Evolutionary conservation across 148 eudicot species (phyloP), one percentile per base, ranked within the genome.

Genomic region (Fallopia convolvulus): DNA sequence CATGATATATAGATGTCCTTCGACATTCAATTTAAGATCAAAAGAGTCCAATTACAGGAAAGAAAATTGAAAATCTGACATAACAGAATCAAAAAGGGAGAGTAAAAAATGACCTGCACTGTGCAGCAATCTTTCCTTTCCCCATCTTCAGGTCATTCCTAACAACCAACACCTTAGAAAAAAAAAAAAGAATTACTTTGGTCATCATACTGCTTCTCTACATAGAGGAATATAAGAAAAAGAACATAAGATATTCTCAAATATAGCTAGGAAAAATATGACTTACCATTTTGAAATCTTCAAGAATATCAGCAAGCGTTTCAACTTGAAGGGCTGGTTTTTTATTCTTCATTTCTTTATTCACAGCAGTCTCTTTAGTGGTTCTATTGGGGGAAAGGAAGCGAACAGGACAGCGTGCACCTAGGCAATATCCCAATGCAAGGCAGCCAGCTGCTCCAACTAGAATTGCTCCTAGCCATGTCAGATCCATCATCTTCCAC

Each of bases 81-180:
- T 2, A 30, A 39, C 11, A 32, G 4, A 44, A 44, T 1, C 7
- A 42, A 10, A 73, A 11, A 73, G 50, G 46, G 20, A 72, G 32
- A 20, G 32, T 39, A n/a, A 44, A 77, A 10, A 15, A 6, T 77
- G 8, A 93, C 99, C 99, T 95, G 99, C 99, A 95, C 77, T 95
- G 99, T 5, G 98, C 99, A 82, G 99, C 94, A 88, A 93, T 95
- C 85, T 95, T 95, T 81, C 99, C 99, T 82, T 95, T 95, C 40
- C 99, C 99, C 99, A 95, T 95, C 90, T 95, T 95, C 80, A 95
- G 82, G 84, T 95, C 99, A 86, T 95, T 95, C 82, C 99, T 87
- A 80, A 95, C 99, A 75, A 95, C 99, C 90, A 93, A 86, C 82
- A 95, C 99, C 99, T 94, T 76, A 75, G 74, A 76, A 13, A 75